These are phyloP conservation scores for Solanum hybrid DNA, from an alignment of 305 asterid genomes.

Conservation along the genomic window DNA sequence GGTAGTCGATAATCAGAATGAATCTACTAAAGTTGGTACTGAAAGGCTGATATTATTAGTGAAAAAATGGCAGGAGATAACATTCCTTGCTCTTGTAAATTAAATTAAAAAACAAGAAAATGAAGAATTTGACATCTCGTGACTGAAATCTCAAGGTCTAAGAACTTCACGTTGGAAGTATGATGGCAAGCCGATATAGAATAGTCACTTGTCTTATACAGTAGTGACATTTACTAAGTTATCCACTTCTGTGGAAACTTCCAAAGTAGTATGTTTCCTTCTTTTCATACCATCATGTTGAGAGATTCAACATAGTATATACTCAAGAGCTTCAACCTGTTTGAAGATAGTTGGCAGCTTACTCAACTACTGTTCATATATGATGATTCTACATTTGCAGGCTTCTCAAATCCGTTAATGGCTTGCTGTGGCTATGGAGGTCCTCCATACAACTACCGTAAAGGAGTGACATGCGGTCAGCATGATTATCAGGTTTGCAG, in stretches of 20 bases:
- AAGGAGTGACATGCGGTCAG: slow-evolving; percentile 42
- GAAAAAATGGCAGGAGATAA: background rate
- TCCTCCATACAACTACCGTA: slow-evolving; percentile 65
- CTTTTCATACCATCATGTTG: background rate
- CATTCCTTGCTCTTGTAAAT: background rate
- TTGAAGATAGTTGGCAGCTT: background rate
- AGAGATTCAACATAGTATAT: background rate
- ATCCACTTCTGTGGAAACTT: background rate
- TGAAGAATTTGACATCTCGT: background rate
- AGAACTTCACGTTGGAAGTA: background rate
- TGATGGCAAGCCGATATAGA: background rate
- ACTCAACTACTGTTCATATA: background rate
- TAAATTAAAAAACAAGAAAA: background rate
- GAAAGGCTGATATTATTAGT: background rate
- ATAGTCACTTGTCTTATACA: background rate
- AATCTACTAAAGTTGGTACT: background rate
- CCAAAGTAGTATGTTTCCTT: background rate
- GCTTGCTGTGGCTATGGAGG: slow-evolving; percentile 89
- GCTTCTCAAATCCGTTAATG: slow-evolving; percentile 58
- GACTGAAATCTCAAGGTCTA: background rate
- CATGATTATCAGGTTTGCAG: slow-evolving; percentile 55
- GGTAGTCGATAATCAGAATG: background rate
- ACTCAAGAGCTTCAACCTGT: background rate
- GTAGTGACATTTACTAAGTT: background rate
- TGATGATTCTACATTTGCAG: slow-evolving; percentile 17